These are phyloP conservation scores for Centaurea solstitialis DNA, from an alignment of 129 eudicot genomes.

Conservation along the genomic window DNA sequence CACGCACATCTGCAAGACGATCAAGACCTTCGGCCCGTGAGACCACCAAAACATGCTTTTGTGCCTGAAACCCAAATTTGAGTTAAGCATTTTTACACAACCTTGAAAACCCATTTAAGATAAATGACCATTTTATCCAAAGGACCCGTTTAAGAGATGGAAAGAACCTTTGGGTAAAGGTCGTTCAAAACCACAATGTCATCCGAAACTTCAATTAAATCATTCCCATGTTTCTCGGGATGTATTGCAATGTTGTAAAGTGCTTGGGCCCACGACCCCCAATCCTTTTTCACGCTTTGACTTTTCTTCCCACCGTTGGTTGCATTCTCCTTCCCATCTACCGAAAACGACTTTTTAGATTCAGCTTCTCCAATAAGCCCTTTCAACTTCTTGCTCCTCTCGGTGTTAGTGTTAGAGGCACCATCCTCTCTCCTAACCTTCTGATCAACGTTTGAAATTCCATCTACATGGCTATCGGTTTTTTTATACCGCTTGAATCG, in stretches of 20 bases:
- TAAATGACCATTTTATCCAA: neutral
- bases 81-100: neutral
- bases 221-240: slow-evolving; percentile 65
- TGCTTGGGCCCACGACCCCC: slow-evolving; percentile 92
- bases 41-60: slow-evolving; percentile 69
- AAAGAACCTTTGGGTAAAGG: slow-evolving; percentile 76
- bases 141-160: neutral
- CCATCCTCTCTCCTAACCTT: slow-evolving; percentile 58
- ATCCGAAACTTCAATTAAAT: slow-evolving; percentile 51
- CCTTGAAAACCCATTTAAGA: neutral
- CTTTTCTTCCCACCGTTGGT: slow-evolving; percentile 13
- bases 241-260: slow-evolving; percentile 73
- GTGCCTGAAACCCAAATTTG: slow-evolving; percentile 53
- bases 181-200: slow-evolving; percentile 82
- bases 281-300: slow-evolving; percentile 41
- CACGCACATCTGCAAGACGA: slow-evolving; percentile 52
- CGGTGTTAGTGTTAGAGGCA: slow-evolving; percentile 32
- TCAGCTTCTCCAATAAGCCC: slow-evolving; percentile 37
- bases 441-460: slow-evolving; percentile 36
- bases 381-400: slow-evolving; percentile 54
- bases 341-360: slow-evolving; percentile 17
- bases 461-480: slow-evolving; percentile 1
- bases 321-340: slow-evolving; percentile 25
- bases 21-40: slow-evolving; percentile 82
- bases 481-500: slow-evolving; percentile 12